phyloP scores from a whole-genome alignment of 176 grass and related monocot genomes.

The Leersia perrieri region DNA sequence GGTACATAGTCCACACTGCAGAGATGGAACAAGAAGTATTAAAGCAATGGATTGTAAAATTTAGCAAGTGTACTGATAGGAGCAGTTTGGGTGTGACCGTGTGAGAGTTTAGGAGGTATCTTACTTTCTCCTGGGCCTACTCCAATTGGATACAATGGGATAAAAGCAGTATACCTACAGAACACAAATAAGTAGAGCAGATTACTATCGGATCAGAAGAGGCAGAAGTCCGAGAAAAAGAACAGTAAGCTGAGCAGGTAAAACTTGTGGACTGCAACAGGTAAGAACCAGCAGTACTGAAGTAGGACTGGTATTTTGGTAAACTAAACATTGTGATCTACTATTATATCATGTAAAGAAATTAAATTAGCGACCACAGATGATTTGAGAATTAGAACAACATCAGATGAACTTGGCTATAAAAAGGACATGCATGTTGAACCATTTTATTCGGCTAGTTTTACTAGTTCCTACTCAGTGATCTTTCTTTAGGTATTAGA shows the following conservation, averaged over 20 bases:
- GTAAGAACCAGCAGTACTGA: not conserved
- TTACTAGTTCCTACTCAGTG: not conserved
- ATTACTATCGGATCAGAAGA: not conserved
- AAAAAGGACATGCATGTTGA: not conserved
- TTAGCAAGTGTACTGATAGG: not conserved
- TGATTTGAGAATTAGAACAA: not conserved
- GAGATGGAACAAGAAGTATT: not conserved
- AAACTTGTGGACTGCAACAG: not conserved
- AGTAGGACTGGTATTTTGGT: not conserved
- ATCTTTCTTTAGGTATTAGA: not conserved
- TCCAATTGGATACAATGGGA: conserved; percentile 83
- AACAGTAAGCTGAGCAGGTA: not conserved
- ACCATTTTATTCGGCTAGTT: not conserved
- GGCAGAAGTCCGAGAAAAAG: not conserved
- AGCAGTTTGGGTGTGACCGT: not conserved
- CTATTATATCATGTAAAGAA: not conserved
- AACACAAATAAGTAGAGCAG: not conserved
- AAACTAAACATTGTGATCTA: not conserved
- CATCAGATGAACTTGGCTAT: not conserved
- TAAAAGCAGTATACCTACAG: conserved; percentile 93
- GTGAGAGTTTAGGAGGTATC: conserved; percentile 15
- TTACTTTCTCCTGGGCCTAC: conserved; percentile 96
- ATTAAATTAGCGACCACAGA: not conserved
- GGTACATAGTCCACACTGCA: conserved; percentile 88
- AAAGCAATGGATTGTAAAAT: not conserved